phyloP scores from a whole-genome alignment of 169 alveolate genomes.

The Miamiensis avidus region DNA sequence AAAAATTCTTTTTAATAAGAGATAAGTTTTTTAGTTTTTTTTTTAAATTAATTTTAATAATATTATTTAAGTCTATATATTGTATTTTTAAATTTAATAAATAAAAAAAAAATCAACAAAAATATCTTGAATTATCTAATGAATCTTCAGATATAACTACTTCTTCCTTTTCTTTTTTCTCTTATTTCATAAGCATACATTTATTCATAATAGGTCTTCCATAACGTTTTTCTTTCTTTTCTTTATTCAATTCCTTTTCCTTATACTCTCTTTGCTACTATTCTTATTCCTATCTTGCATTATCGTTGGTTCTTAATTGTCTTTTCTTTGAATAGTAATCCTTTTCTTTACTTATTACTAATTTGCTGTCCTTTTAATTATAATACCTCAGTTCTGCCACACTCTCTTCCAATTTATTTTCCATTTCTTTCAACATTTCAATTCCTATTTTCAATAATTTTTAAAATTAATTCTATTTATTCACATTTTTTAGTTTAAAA shows the following conservation, averaged over 20 bases:
- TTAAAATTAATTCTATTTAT: neutral
- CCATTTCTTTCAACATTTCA: slow-evolving; percentile 55
- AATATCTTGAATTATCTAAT: neutral
- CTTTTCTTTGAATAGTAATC: slow-evolving; percentile 33
- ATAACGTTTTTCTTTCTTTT: slow-evolving; percentile 23
- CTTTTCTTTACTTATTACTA: slow-evolving; percentile 36
- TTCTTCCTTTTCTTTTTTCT: slow-evolving; percentile 16
- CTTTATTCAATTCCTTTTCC: slow-evolving; percentile 28
- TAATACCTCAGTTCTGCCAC: slow-evolving; percentile 30
- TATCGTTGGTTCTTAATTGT: slow-evolving; percentile 29
- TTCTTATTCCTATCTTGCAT: slow-evolving; percentile 28
- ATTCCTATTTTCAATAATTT: neutral
- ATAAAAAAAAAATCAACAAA: neutral
- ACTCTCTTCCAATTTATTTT: slow-evolving; percentile 46
- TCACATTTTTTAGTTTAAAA: too few relatives aligned
- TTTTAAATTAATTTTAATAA: too few relatives aligned
- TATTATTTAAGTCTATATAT: too few relatives aligned
- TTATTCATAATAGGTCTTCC: slow-evolving; percentile 52
- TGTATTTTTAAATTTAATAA: too few relatives aligned
- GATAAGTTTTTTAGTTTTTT: too few relatives aligned
- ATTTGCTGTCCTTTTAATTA: slow-evolving; percentile 36
- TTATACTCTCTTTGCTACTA: slow-evolving; percentile 16
- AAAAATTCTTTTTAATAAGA: too few relatives aligned
- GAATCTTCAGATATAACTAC: slow-evolving; percentile 32
- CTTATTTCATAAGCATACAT: slow-evolving; percentile 11